Evolutionary conservation across 2,329 filamentous ascomycete species (phyloP).

Genomic region (Aspergillus versicolor): DNA sequence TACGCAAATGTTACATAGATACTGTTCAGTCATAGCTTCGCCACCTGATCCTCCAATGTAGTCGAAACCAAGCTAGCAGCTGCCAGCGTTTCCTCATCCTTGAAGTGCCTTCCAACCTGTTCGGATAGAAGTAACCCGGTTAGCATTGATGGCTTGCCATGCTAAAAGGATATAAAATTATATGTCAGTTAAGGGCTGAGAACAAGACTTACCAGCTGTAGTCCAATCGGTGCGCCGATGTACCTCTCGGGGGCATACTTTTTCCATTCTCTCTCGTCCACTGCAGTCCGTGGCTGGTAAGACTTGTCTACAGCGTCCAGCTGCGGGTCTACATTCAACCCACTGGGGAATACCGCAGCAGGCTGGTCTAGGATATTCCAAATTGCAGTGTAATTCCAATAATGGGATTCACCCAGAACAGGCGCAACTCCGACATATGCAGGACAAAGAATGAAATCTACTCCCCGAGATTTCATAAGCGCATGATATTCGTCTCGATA

Average conservation of each 20-base stretch:
- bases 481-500: conserved; percentile 35
- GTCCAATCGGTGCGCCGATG: conserved; percentile 47
- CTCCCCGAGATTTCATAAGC: conserved; percentile 26
- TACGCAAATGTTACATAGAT: no score
- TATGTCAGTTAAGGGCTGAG: no score
- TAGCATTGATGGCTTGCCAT: no score
- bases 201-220: conserved; percentile 38
- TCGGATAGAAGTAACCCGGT: no score
- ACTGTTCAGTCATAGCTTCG: neutral
- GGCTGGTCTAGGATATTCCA: conserved; percentile 35
- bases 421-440: conserved; percentile 28
- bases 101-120: conserved; percentile 42
- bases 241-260: conserved; percentile 35
- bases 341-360: conserved; percentile 29
- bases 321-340: conserved; percentile 26
- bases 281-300: conserved; percentile 25
- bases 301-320: conserved; percentile 23
- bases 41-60: neutral
- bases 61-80: conserved; percentile 27
- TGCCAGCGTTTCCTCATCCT: conserved; percentile 52
- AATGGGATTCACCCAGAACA: conserved; percentile 33
- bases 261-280: conserved; percentile 33
- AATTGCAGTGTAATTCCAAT: conserved; percentile 38
- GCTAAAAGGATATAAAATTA: conserved; percentile 30
- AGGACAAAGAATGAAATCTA: conserved; percentile 35